Base-by-base conservation (phyloP, 2,329 filamentous ascomycete genomes). In the Paramyrothecium roridum region DNA sequence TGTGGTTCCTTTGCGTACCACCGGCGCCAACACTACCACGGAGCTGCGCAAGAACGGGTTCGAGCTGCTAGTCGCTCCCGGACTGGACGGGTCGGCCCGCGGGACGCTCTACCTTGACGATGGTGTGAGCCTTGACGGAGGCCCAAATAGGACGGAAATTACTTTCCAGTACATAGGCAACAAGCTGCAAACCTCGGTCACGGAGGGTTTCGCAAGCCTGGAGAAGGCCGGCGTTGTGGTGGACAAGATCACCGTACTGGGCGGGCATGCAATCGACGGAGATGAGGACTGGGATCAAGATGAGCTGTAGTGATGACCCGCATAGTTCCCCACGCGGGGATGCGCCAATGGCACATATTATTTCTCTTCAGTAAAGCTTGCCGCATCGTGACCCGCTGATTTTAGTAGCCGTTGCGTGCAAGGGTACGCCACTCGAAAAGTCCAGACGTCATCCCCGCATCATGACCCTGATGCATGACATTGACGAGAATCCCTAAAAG, bases 21-120 rank as follows among this genome's bases (percentile, higher is more conserved):
- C 72, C 55, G 68, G 74, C 13, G 80, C 81, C 23, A 85, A 84
- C 72, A 89, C 87, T 2, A 89, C 86, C 1, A 79, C 77, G 1
- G 81, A 80, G 43, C 72, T 89, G 46, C 77, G 86, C 22, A 79
- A 82, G 59, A 76, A 88, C 60, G 76, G 85, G 58, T 92, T 93
- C 69, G 79, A 86, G 65, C 73, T 93, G 55, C 65, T 92, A 33
- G 79, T 93, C 47, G 86, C 88, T 0, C 79, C 88, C 0, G 84
- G 78, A 2, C 64, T 68, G 2, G 76, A 89, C 56, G 88, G 87
- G 6, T 83, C 73, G 12, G 90, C 90, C 0, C 68, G 64, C 1
- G 90, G 90, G 0, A 74, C 74, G 30, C 73, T 93, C 56, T 93
- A 92, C 66, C 73, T 93, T 10, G 90, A 93, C 61, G 90, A 93